phyloP scores from a whole-genome alignment of 768 basidiomycete species.

The Lactifluus piperatus region DNA sequence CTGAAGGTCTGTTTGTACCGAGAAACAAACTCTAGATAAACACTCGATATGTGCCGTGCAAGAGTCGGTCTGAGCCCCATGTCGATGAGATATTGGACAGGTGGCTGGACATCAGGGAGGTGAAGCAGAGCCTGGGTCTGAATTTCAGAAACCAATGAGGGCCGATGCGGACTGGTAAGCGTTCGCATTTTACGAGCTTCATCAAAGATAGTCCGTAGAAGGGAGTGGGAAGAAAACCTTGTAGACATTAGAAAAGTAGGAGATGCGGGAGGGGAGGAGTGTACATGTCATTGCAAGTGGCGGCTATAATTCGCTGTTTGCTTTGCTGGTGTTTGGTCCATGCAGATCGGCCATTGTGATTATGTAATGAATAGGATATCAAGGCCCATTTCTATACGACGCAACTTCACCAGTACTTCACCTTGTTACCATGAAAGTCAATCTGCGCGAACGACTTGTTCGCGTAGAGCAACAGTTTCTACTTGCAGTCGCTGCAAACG shows the following conservation, averaged over 20 bases:
- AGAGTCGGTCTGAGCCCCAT: neutral
- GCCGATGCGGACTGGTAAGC: neutral
- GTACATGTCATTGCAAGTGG: too few species aligned
- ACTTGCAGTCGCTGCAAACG: neutral
- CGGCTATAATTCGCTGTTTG: neutral
- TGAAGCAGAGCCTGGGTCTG: neutral
- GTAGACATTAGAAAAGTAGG: neutral
- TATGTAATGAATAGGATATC: neutral
- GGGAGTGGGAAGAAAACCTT: neutral
- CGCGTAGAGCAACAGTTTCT: conserved; percentile 1
- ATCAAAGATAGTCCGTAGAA: neutral
- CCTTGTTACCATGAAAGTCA: neutral
- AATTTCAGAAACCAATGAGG: neutral
- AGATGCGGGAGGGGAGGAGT: too few species aligned
- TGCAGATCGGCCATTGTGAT: neutral
- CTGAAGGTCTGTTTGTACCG: neutral
- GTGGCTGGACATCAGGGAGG: neutral
- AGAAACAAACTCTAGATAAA: neutral
- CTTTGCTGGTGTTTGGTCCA: neutral
- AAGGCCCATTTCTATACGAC: neutral
- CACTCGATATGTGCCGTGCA: neutral
- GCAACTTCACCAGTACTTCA: neutral
- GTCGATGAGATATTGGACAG: neutral
- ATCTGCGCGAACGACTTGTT: neutral
- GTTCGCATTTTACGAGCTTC: neutral